phyloP scores from a whole-genome alignment of 2,329 filamentous ascomycete species.

The Zelopaecilomyces penicillatus region DNA sequence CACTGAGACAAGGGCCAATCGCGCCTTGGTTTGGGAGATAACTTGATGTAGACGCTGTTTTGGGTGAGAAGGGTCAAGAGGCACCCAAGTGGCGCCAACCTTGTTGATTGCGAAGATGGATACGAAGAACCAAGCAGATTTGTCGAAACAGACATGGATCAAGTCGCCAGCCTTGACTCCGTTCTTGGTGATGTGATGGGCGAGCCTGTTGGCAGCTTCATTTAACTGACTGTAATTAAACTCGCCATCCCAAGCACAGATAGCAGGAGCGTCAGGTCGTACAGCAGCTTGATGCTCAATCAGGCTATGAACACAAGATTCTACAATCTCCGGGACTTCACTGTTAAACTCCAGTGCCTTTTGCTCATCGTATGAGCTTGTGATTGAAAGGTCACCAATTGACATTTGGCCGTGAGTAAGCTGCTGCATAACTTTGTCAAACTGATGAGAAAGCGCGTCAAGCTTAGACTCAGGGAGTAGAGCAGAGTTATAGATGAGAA shows the following conservation, averaged over 20 bases:
- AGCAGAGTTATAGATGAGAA: conserved; percentile 3
- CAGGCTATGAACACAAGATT: conserved; percentile 2
- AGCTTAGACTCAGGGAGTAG: conserved; percentile 1
- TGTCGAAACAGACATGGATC: conserved; percentile 13
- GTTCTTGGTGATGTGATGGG: background rate
- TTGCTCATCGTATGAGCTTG: conserved; percentile 4
- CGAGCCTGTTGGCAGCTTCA: conserved; percentile 5
- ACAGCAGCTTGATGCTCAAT: background rate
- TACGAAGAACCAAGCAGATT: conserved; percentile 11
- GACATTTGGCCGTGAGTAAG: background rate
- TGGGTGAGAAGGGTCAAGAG: conserved; percentile 9
- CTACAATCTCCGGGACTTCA: background rate
- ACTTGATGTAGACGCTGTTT: conserved; percentile 2
- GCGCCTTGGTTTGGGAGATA: background rate
- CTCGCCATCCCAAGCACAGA: conserved; percentile 14
- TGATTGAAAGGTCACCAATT: conserved; percentile 1
- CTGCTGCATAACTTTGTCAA: conserved; percentile 3
- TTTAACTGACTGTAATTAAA: conserved; percentile 14
- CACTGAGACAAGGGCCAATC: background rate
- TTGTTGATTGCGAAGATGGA: conserved; percentile 6
- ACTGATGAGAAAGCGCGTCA: conserved; percentile 2
- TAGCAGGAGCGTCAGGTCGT: conserved; percentile 3
- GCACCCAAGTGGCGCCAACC: conserved; percentile 10
- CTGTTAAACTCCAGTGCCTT: conserved; percentile 1
- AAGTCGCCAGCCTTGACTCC: conserved; percentile 17